Base-by-base conservation (phyloP, 2,329 filamentous ascomycete genomes). In the Trichoderma oligosporum region DNA sequence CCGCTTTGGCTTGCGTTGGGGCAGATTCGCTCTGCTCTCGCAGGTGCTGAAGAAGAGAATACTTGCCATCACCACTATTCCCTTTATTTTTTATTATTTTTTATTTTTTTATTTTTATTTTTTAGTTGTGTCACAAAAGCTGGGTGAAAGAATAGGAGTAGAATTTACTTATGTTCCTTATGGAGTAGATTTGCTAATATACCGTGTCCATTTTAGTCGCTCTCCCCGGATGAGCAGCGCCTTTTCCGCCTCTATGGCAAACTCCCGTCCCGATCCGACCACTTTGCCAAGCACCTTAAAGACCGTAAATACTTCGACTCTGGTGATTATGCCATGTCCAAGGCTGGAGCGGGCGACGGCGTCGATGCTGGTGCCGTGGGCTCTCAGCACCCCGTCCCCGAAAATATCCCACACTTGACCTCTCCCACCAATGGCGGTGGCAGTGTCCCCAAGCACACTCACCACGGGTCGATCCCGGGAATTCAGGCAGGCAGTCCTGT, bases 271-370 rank as follows among this genome's bases (percentile, higher is more conserved):
- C 94, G 94, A 74, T 95, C 92, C 74, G 93, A 97, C 74, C 84
- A 97, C 69, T 87, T 97, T 67, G 91, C 95, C 80, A 97, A 97
- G 81, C 96, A 97, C 73, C 84, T 97, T 71, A 97, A 97, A 83
- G 94, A 97, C 74, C 92, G 94, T 79, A 99, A 96, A 79, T 97
- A 96, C 79, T 97, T 97, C 75, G 91, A 97, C 79, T 94, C 89
- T 60, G 92, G 91, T 70, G 91, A 97, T 78, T 97, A 96, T 69
- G 92, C 92, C 70, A 89, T 96, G 77, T 93, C 89, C 74, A 96
- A 97, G 80, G 94, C 94, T 60, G 94, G 94, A 75, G 97, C 97
- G 78, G 91, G 91, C 73, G 89, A 92, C 69, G 89, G 94, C 70
- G 88, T 94, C 68, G 93, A 95, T 70, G 90, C 96, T 60, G 96